Conservation (phyloP, 441 rosid genomes). For the Viola pubescens region DNA sequence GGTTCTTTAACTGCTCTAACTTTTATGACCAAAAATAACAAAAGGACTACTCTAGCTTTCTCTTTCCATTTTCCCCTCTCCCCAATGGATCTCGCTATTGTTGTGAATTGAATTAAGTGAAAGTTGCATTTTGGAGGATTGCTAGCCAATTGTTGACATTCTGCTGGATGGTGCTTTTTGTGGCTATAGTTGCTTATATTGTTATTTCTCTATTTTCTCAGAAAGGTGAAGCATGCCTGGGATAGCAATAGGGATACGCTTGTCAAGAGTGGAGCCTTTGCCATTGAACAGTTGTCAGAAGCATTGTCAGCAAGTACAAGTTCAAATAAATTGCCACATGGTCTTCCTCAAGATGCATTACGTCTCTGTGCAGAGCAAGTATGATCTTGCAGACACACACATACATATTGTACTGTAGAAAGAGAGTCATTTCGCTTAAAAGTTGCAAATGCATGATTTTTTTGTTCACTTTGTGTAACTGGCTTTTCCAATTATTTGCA, state of each 20-base stretch:
- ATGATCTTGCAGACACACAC: constrained; percentile 4
- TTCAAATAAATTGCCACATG: constrained; percentile 54
- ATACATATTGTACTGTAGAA: neutral
- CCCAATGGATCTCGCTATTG: neutral
- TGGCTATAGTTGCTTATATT: neutral
- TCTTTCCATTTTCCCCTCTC: constrained; percentile 1
- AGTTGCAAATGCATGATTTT: too few species aligned
- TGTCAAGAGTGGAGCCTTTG: constrained; percentile 66
- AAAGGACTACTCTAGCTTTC: neutral
- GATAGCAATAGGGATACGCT: constrained; percentile 60
- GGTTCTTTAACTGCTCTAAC: constrained; percentile 1
- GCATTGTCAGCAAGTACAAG: constrained; percentile 65
- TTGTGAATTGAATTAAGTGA: too few species aligned
- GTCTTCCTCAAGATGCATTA: constrained; percentile 42
- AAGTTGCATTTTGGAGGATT: too few species aligned
- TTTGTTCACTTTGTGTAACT: too few species aligned
- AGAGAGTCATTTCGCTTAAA: too few species aligned
- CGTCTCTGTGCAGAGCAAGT: constrained; percentile 78
- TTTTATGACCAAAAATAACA: too few species aligned
- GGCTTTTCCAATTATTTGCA: too few species aligned
- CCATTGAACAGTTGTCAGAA: constrained; percentile 79
- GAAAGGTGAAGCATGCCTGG: constrained; percentile 87
- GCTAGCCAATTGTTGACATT: too few species aligned
- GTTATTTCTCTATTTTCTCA: constrained; percentile 1
- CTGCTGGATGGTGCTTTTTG: too few species aligned